Conservation (phyloP, 345 rosid genomes). For the Eucalyptus lansdowneana region DNA sequence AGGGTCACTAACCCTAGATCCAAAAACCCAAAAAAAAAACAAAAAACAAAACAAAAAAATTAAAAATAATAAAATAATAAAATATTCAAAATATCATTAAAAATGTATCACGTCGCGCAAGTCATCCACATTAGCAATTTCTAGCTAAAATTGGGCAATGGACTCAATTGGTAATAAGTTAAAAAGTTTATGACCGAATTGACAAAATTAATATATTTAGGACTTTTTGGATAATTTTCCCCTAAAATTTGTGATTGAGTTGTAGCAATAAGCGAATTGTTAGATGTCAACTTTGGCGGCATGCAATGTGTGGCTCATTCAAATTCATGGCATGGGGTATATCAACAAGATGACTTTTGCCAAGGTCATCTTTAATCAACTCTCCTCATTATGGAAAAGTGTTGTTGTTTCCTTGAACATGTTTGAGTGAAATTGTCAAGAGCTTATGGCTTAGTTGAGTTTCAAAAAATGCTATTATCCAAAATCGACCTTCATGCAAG, state of each 20-base stretch:
- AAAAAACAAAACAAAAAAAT: too few relatives aligned
- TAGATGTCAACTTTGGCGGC: accelerated
- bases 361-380: not conserved
- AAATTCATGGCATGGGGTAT: accelerated
- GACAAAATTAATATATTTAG: too few relatives aligned
- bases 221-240: too few relatives aligned
- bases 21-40: accelerated
- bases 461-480: not conserved
- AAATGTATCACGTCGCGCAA: accelerated
- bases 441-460: not conserved
- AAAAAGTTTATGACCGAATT: accelerated
- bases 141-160: too few relatives aligned
- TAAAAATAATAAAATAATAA: too few relatives aligned
- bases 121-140: too few relatives aligned
- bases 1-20: too few relatives aligned
- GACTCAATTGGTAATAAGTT: accelerated
- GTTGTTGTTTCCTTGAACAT: not conserved
- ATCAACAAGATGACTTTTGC: not conserved
- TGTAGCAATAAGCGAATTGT: too few relatives aligned
- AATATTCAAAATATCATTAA: too few relatives aligned
- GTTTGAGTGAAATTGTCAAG: not conserved
- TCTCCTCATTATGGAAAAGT: not conserved
- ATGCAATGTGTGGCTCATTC: too few relatives aligned
- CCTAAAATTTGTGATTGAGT: too few relatives aligned
- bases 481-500: not conserved